A percentile compares a stretch with the other conserved stretches of the same genome.
These are phyloP conservation scores for Ogataea naganishii DNA, from an alignment of 805 yeast species.

Conservation along the genomic window DNA sequence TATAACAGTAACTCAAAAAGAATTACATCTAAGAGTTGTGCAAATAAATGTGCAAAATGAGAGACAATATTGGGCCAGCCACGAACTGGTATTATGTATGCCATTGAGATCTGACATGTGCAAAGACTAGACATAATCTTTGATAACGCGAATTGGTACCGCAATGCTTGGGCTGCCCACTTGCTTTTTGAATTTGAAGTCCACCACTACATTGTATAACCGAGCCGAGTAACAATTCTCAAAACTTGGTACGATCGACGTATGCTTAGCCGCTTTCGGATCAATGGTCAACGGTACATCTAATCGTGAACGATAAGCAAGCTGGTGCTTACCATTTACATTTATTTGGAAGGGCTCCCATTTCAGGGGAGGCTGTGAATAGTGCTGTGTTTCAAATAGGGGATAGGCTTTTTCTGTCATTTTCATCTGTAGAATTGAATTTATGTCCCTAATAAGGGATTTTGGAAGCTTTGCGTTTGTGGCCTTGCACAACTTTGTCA, in stretches of 20 bases:
- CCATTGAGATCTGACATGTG: too few relatives aligned
- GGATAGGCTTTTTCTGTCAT: too few relatives aligned
- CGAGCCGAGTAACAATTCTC: constrained; percentile 58
- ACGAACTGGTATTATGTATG: too few relatives aligned
- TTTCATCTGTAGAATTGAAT: too few relatives aligned
- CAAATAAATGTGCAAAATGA: too few relatives aligned
- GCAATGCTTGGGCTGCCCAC: too few relatives aligned
- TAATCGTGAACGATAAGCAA: constrained; percentile 2
- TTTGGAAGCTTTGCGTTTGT: constrained; percentile 5
- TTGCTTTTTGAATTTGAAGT: constrained; percentile 6
- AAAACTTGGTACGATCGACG: constrained; percentile 52
- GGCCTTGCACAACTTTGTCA: constrained; percentile 1
- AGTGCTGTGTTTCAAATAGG: too few relatives aligned
- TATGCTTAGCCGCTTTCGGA: constrained; percentile 23
- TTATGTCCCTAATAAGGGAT: constrained; percentile 6
- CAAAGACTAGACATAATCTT: too few relatives aligned
- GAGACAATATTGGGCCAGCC: too few relatives aligned
- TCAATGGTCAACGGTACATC: constrained; percentile 5
- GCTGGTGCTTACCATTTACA: constrained; percentile 11
- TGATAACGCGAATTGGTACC: too few relatives aligned
- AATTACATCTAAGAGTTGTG: too few relatives aligned
- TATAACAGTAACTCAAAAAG: too few relatives aligned
- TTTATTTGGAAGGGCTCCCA: constrained; percentile 28
- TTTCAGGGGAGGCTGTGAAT: constrained; percentile 1
- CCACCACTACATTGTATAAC: constrained; percentile 30